phyloP scores from a whole-genome alignment of 345 rosid species.

The Syzygium grande region DNA sequence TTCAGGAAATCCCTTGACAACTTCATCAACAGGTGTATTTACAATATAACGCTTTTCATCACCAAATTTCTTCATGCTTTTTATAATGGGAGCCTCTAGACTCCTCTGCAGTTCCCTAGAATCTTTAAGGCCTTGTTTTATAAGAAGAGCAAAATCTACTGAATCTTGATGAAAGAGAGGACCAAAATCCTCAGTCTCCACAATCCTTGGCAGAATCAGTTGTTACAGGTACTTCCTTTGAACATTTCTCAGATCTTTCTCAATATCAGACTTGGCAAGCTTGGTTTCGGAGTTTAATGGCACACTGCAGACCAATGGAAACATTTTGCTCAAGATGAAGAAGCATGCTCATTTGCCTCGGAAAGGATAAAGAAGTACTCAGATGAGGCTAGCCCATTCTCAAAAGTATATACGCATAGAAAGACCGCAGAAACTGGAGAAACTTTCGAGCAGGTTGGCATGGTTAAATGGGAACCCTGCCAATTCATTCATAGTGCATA shows the following conservation, averaged over 20 bases:
- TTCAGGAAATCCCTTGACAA: conserved; percentile 84
- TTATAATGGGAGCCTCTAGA: conserved; percentile 55
- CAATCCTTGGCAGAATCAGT: conserved; percentile 56
- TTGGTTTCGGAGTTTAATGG: conserved; percentile 31
- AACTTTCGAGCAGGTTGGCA: background rate
- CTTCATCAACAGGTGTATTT: conserved; percentile 66
- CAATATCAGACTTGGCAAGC: conserved; percentile 63
- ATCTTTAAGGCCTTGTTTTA: conserved; percentile 55
- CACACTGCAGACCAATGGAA: conserved; percentile 30
- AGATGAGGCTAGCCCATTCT: background rate
- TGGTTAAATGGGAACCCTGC: background rate
- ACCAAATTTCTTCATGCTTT: conserved; percentile 64
- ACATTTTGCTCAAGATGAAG: background rate
- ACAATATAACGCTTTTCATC: conserved; percentile 60
- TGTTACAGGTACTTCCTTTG: conserved; percentile 72
- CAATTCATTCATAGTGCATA: background rate
- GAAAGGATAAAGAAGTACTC: background rate
- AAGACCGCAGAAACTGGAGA: background rate
- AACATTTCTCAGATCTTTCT: conserved; percentile 57
- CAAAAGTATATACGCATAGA: background rate
- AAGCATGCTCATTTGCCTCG: background rate
- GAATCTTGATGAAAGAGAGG: conserved; percentile 51
- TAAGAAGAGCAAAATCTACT: conserved; percentile 48
- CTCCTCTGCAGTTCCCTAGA: conserved; percentile 69
- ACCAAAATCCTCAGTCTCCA: conserved; percentile 64